These are phyloP conservation scores for Spinacia oleracea DNA, from an alignment of 179 eudicot species.

Conservation along the genomic window DNA sequence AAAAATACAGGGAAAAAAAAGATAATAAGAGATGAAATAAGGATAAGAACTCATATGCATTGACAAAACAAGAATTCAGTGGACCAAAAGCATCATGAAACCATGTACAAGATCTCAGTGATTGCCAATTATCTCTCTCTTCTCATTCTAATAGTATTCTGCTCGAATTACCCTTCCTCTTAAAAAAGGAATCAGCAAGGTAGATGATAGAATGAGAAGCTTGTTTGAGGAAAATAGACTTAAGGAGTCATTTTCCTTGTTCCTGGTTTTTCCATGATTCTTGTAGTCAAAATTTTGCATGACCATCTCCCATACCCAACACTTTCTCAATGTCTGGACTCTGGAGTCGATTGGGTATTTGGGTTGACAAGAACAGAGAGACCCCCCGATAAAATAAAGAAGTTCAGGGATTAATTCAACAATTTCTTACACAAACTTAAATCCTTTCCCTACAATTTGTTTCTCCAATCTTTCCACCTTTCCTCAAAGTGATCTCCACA, in stretches of 20 bases:
- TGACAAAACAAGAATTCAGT: background rate
- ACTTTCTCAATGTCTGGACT: background rate
- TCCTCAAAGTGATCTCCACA: background rate
- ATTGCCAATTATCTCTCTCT: background rate
- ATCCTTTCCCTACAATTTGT: background rate
- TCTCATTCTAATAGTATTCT: background rate
- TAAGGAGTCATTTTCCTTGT: background rate
- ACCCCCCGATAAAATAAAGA: background rate
- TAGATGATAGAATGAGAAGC: background rate
- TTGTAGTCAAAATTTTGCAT: background rate
- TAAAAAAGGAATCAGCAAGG: background rate
- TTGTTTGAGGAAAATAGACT: background rate
- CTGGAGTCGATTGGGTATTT: background rate
- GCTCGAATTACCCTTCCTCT: background rate
- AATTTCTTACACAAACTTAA: background rate
- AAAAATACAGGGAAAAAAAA: background rate
- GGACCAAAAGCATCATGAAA: background rate
- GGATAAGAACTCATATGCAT: background rate
- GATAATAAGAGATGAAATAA: background rate
- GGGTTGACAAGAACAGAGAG: background rate
- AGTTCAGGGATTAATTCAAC: background rate
- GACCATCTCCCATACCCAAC: background rate
- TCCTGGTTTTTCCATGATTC: background rate
- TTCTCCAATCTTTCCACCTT: background rate
- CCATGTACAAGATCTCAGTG: background rate